phyloP scores from a whole-genome alignment of 495 filamentous ascomycete species.

The Jackrogersella minutella region DNA sequence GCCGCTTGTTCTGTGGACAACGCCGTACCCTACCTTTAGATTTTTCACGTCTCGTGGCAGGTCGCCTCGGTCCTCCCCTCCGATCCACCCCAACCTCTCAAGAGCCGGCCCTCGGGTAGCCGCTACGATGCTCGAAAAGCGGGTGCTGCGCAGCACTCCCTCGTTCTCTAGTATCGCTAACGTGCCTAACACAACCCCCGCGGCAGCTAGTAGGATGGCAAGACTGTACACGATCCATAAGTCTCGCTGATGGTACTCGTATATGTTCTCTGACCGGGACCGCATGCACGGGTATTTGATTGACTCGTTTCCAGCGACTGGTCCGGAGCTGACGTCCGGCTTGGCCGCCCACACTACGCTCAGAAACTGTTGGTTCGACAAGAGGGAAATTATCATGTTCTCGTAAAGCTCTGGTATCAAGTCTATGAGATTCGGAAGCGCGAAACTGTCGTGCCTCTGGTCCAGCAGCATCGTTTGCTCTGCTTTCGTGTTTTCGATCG shows the following conservation, averaged over 20 bases:
- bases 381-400: constrained; percentile 48
- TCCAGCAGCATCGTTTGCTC: constrained; percentile 50
- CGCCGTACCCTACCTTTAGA: constrained; percentile 46
- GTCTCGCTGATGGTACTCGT: constrained; percentile 45
- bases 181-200: constrained; percentile 36
- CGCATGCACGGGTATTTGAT: constrained; percentile 44
- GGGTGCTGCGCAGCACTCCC: constrained; percentile 44
- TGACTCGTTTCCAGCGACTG: constrained; percentile 8
- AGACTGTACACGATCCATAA: constrained; percentile 52
- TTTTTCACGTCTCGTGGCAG: constrained; percentile 32
- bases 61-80: constrained; percentile 4
- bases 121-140: constrained; percentile 49
- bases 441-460: constrained; percentile 43
- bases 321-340: constrained; percentile 41
- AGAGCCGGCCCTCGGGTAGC: constrained; percentile 49
- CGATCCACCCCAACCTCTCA: constrained; percentile 43
- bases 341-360: constrained; percentile 49
- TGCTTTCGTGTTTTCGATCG: constrained; percentile 46
- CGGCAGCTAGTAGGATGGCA: constrained; percentile 39
- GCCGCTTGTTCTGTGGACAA: constrained; percentile 30
- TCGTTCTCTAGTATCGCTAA: constrained; percentile 46
- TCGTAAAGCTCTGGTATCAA: constrained; percentile 47
- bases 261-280: constrained; percentile 43
- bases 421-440: constrained; percentile 20
- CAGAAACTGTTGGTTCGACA: constrained; percentile 47